A percentile compares a stretch with the other conserved stretches of the same genome.
Conservation (phyloP, 2,329 filamentous ascomycete species). For the Claviceps cyperi region DNA sequence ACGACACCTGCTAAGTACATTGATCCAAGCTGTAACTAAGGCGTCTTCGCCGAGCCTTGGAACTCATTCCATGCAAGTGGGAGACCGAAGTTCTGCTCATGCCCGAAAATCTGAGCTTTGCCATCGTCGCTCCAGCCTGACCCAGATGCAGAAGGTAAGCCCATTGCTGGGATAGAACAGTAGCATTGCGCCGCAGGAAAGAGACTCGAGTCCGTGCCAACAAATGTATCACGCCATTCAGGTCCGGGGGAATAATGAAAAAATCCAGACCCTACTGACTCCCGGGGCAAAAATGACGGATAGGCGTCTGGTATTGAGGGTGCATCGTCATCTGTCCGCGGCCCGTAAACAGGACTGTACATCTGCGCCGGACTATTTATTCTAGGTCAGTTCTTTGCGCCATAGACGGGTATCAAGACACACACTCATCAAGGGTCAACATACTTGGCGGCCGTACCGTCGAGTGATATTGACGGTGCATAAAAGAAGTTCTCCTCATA, state of each 20-base stretch:
- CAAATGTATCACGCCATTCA: not conserved
- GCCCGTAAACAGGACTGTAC: not conserved
- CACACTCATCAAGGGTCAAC: not conserved
- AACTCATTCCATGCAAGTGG: not conserved
- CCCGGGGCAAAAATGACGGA: not conserved
- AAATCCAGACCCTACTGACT: not conserved
- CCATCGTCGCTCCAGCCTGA: not conserved
- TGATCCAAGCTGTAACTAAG: not conserved
- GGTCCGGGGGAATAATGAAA: not conserved
- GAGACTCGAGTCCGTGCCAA: not conserved
- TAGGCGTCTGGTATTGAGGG: not conserved
- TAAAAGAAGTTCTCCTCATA: not conserved
- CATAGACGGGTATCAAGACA: not conserved
- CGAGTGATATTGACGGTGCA: not conserved
- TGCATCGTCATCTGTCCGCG: not conserved
- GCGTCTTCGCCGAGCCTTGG: not conserved
- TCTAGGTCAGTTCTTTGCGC: not conserved
- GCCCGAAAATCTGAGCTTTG: not conserved
- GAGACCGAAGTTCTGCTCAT: not conserved
- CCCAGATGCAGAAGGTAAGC: not conserved
- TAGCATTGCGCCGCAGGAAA: not conserved
- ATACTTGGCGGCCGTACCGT: not conserved
- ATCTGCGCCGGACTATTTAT: not conserved
- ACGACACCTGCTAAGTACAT: not conserved
- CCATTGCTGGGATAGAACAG: not conserved